phyloP scores from a whole-genome alignment of 306 rosid genomes.

The Pterocarpus santalinus region DNA sequence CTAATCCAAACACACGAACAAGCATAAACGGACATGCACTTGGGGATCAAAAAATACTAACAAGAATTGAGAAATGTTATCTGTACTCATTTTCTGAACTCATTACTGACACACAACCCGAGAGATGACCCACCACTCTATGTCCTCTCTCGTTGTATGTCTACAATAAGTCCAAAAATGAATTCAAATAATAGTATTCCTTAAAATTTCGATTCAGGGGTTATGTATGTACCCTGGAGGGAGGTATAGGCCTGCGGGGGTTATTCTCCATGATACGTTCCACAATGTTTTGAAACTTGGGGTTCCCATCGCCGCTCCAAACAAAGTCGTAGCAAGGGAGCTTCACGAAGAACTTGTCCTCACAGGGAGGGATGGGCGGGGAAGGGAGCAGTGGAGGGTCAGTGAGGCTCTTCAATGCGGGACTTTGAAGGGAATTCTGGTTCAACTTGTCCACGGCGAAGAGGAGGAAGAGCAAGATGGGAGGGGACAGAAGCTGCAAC shows the following conservation, averaged over 20 bases:
- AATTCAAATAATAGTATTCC: no score
- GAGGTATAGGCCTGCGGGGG: slow-evolving; percentile 71
- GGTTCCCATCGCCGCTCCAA: slow-evolving; percentile 71
- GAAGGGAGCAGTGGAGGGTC: slow-evolving; percentile 48
- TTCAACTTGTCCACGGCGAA: slow-evolving; percentile 57
- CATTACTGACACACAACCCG: no score
- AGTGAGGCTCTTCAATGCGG: slow-evolving; percentile 23
- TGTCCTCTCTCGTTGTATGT: no score
- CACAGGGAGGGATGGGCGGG: slow-evolving; percentile 76
- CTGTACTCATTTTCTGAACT: no score
- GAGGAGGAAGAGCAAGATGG: slow-evolving; percentile 68
- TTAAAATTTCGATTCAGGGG: no score
- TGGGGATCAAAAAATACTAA: no score
- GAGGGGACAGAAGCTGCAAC: slow-evolving; percentile 68
- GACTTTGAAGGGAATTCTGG: no score
- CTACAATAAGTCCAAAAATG: no score
- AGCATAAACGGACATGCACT: no score
- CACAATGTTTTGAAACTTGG: slow-evolving; percentile 57
- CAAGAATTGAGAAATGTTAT: no score
- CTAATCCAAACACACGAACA: background rate
- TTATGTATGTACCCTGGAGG: slow-evolving; percentile 47
- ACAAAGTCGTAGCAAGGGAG: slow-evolving; percentile 81
- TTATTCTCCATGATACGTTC: slow-evolving; percentile 71
- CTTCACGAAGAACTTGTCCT: slow-evolving; percentile 61
- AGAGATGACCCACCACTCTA: no score